These are phyloP conservation scores for Halteria grandinella DNA, from an alignment of 73 alveolate genomes.

Conservation along the genomic window DNA sequence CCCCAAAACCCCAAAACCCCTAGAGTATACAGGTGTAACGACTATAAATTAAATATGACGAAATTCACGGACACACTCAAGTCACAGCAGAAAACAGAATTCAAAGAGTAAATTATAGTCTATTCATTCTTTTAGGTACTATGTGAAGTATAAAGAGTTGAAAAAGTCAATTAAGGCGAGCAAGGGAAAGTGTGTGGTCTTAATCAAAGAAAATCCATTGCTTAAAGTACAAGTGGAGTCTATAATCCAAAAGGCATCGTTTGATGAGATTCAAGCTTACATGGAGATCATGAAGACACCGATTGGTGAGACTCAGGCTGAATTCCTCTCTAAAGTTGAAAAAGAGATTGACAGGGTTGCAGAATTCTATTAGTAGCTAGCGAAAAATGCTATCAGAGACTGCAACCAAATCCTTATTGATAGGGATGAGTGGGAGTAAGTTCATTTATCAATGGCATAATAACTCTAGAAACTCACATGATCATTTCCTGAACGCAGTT, in stretches of 20 bases:
- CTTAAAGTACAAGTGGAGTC: neutral
- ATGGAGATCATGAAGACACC: conserved; percentile 23
- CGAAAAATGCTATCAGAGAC: conserved; percentile 43
- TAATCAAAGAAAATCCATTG: neutral
- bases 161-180: conserved; percentile 50
- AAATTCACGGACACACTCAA: conserved; percentile 29
- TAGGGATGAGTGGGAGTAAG: conserved; percentile 61
- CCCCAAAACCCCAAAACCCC: neutral
- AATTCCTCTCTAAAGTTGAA: conserved; percentile 26
- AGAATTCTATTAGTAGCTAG: conserved; percentile 22
- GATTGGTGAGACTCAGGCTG: conserved; percentile 37
- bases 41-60: conserved; percentile 18
- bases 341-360: conserved; percentile 32
- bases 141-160: conserved; percentile 44
- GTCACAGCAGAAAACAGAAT: conserved; percentile 21
- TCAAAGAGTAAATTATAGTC: conserved; percentile 29
- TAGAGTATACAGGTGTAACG: neutral
- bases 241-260: conserved; percentile 28
- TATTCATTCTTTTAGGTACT: conserved; percentile 8
- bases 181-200: conserved; percentile 13
- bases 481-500: conserved; percentile 35
- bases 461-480: conserved; percentile 38
- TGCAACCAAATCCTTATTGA: conserved; percentile 23
- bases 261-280: conserved; percentile 1
- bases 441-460: neutral